Evolutionary conservation across 768 basidiomycete species (phyloP).

Genomic region (Pholiota conissans): DNA sequence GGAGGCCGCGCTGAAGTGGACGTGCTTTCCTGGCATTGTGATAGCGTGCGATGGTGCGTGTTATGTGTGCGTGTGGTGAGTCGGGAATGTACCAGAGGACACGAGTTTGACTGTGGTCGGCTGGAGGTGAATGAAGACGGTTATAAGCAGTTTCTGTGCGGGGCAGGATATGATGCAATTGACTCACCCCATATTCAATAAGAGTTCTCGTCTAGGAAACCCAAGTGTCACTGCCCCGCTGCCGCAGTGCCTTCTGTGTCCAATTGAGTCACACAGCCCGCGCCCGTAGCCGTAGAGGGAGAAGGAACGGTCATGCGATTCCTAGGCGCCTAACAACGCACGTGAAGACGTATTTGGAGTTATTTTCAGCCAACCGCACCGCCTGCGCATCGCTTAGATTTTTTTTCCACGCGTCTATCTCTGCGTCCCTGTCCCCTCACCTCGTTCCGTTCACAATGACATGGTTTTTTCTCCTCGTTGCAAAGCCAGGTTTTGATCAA

Average conservation of each 20-base stretch:
- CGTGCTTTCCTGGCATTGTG: constrained; percentile 16
- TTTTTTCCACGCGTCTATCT: neutral
- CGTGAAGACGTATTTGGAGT: neutral
- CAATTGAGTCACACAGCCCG: constrained; percentile 7
- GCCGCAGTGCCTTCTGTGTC: constrained; percentile 10
- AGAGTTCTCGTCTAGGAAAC: neutral
- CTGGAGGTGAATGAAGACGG: neutral
- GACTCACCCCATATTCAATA: neutral
- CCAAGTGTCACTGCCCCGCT: constrained; percentile 8
- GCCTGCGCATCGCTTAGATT: neutral
- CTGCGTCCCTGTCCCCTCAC: neutral
- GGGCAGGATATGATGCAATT: neutral
- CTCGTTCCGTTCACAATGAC: neutral
- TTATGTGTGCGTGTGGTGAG: neutral
- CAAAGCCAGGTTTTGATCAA: too few relatives aligned
- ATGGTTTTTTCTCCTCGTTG: too few relatives aligned
- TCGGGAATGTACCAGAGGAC: neutral
- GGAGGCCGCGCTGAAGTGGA: constrained; percentile 3
- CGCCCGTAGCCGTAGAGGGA: constrained; percentile 1
- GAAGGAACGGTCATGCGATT: neutral
- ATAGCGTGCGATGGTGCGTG: neutral
- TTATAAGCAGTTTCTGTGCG: neutral
- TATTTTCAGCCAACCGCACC: neutral
- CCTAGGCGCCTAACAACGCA: neutral
- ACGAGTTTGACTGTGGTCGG: neutral